These are phyloP conservation scores for Oligophagozyma castellii DNA, from an alignment of 1,139 yeast genomes.

Conservation along the genomic window DNA sequence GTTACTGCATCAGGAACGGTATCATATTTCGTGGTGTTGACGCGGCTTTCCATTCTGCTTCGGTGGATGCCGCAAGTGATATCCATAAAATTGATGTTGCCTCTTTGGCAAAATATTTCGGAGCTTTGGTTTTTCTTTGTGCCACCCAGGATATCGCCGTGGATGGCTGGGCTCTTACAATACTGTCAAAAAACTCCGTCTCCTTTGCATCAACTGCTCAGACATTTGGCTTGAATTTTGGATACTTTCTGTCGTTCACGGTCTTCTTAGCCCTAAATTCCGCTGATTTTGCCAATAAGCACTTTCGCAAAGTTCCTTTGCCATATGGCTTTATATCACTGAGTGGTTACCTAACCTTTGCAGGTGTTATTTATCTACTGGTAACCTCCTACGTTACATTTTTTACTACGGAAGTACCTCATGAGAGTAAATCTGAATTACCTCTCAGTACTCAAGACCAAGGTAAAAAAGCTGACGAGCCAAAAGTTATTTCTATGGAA, in stretches of 20 bases:
- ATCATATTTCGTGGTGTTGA: slow-evolving; percentile 45
- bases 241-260: slow-evolving; percentile 84
- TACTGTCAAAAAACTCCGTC: slow-evolving; percentile 61
- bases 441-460: slow-evolving; percentile 27
- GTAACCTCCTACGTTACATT: slow-evolving; percentile 50
- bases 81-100: slow-evolving; percentile 11
- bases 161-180: slow-evolving; percentile 96
- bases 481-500: slow-evolving; percentile 4
- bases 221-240: slow-evolving; percentile 86
- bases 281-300: slow-evolving; percentile 82
- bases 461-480: slow-evolving; percentile 21
- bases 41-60: slow-evolving; percentile 15
- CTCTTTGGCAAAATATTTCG: slow-evolving; percentile 38
- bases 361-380: slow-evolving; percentile 61
- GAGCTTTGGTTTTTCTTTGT: slow-evolving; percentile 67
- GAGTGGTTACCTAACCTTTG: slow-evolving; percentile 59
- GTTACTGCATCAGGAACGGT: slow-evolving; percentile 37
- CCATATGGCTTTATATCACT: slow-evolving; percentile 58
- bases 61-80: slow-evolving; percentile 1
- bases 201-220: slow-evolving; percentile 98
- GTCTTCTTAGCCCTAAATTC: slow-evolving; percentile 84
- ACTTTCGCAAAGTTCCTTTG: slow-evolving; percentile 46
- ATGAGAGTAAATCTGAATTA: slow-evolving; percentile 6
- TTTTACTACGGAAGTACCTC: slow-evolving; percentile 56
- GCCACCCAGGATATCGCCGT: slow-evolving; percentile 99